Evolutionary conservation across 495 filamentous ascomycete genomes (phyloP), one percentile per base, ranked within the genome.

Genomic region (Neohortaea acidophila): DNA sequence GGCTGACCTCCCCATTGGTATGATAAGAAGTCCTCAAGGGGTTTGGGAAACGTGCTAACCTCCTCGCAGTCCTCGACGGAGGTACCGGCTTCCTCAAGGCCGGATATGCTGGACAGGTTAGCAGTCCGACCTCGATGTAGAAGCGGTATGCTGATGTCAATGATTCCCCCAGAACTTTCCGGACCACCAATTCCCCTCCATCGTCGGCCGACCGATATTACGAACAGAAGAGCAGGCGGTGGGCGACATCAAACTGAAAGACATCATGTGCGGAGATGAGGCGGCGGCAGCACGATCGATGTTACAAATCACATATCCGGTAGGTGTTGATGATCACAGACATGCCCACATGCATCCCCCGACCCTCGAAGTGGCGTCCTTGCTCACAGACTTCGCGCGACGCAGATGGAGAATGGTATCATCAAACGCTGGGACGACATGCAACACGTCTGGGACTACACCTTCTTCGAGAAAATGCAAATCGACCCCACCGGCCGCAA

Each of bases 251-350:
- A 67, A 86, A 45, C 82, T 99, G 57, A 94, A 94, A 70, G 89
- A 99, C 68, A 94, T 99, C 53, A 99, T 99, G 89, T 93, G 85
- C 66, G 89, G 89, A 49, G 91, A 99, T 65, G 89, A 99, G 64
- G 89, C 89, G 20, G 85, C 89, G 9, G 84, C 83, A 20, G 89
- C 87, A 45, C 74, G 89, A 48, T 87, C 82, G 40, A 91, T 93
- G 84, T 73, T 99, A 36, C 91, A 99, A 55, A 89, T 99, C 51
- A 86, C 75, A 56, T 96, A 96, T 60, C 89, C 89, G 51, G 77
- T 82, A 72, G 2, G 36, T n/a, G n/a, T n/a, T n/a, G n/a, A n/a
- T n/a, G n/a, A n/a, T n/a, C n/a, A n/a, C n/a, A n/a, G n/a, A 5
- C 20, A 19, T 3, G 23, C 18, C 52, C 68, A 29, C 26, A 35